Percentiles rank a stretch among this genome's conserved stretches.
Conservation (phyloP, 225 moss, liverwort and hornwort species). For the Anthoceros angustus region DNA sequence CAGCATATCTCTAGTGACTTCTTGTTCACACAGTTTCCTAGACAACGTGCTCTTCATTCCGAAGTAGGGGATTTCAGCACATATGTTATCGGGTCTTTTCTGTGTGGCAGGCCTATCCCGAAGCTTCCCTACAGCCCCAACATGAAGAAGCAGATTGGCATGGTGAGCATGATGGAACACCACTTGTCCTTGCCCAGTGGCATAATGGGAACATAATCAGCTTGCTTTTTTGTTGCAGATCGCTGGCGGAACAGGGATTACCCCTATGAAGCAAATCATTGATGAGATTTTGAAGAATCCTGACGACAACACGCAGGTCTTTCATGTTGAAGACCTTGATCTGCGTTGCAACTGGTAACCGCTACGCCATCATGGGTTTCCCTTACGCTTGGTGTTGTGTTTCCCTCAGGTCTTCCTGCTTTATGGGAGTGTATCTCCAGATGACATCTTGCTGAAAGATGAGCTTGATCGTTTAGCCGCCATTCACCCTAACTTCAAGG, state of each 20-base stretch:
- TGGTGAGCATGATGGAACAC: slow-evolving; percentile 30
- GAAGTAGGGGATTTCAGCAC: neutral
- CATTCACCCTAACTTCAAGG: slow-evolving; percentile 79
- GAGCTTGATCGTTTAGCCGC: slow-evolving; percentile 44
- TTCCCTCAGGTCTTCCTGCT: slow-evolving; percentile 56
- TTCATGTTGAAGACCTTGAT: neutral
- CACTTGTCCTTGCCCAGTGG: neutral
- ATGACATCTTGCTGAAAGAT: slow-evolving; percentile 56
- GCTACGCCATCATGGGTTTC: slow-evolving; percentile 6
- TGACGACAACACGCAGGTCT: slow-evolving; percentile 56
- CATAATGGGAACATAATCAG: neutral
- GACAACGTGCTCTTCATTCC: neutral
- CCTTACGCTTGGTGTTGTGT: slow-evolving; percentile 7
- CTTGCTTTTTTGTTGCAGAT: slow-evolving; percentile 27
- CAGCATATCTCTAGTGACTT: neutral
- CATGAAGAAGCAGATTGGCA: slow-evolving; percentile 93
- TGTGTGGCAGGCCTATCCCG: slow-evolving; percentile 57
- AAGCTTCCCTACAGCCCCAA: slow-evolving; percentile 69
- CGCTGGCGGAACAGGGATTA: slow-evolving; percentile 83
- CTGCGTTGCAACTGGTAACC: neutral
- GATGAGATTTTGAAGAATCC: slow-evolving; percentile 75
- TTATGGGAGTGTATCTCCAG: slow-evolving; percentile 48
- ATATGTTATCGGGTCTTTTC: slow-evolving; percentile 7
- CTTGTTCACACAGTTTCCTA: neutral
- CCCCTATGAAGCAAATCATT: slow-evolving; percentile 80